Conservation (phyloP, 1,139 yeast species). For the Blastobotrys persicus region DNA sequence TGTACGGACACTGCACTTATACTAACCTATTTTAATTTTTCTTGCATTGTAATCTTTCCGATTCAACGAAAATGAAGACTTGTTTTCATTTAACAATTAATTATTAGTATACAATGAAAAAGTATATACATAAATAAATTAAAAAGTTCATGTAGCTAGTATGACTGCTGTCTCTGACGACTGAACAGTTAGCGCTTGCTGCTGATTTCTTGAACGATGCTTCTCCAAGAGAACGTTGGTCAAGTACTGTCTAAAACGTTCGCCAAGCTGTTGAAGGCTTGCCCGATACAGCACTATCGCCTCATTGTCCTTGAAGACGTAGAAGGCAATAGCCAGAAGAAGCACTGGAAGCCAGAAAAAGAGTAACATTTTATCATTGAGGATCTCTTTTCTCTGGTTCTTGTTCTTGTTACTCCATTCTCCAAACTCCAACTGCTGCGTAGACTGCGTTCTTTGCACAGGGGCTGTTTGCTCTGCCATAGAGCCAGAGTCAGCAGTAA, state of each 20-base stretch:
- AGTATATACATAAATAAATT: not conserved
- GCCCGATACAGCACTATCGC: not conserved
- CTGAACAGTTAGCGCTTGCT: not conserved
- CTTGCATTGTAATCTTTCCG: too few relatives aligned
- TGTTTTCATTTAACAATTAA: not conserved
- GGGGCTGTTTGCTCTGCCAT: slow-evolving; percentile 23
- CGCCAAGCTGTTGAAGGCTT: not conserved
- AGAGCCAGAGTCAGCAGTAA: not conserved
- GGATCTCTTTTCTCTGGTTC: slow-evolving; percentile 50
- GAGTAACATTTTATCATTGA: slow-evolving; percentile 77
- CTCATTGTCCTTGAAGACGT: slow-evolving; percentile 2
- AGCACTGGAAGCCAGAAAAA: slow-evolving; percentile 60
- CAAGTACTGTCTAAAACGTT: not conserved
- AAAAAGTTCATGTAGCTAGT: not conserved
- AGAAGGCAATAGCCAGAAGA: slow-evolving; percentile 16
- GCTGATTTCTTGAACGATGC: not conserved
- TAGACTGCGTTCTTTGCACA: slow-evolving; percentile 16
- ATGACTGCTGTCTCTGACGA: not conserved
- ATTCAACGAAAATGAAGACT: too few relatives aligned
- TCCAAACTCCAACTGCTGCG: slow-evolving; percentile 26
- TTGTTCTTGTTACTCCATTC: slow-evolving; percentile 28
- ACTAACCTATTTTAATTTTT: too few relatives aligned
- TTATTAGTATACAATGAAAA: slow-evolving; percentile 3
- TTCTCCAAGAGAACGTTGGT: not conserved
- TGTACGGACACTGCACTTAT: too few relatives aligned